These are phyloP conservation scores for Leishmania braziliensis DNA, from an alignment of 208 protist species.

Conservation along the genomic window DNA sequence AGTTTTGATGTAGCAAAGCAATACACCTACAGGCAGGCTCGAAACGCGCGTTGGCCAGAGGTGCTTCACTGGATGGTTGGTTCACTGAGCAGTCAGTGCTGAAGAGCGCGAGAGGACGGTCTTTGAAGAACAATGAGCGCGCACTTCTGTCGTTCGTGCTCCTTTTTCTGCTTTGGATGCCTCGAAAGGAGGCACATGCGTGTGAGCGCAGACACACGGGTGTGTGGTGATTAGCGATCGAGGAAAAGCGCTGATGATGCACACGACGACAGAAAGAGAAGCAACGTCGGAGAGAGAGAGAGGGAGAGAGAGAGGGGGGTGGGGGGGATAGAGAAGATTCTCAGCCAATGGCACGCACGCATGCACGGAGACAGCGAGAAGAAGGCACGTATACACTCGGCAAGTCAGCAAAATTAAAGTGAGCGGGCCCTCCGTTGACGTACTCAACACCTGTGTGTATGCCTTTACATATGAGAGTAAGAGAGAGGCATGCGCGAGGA, in stretches of 20 bases:
- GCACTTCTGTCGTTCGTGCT: background rate
- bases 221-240: background rate
- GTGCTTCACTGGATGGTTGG: background rate
- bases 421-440: background rate
- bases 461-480: background rate
- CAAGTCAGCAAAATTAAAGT: background rate
- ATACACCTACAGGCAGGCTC: background rate
- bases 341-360: background rate
- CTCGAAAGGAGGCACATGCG: background rate
- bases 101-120: background rate
- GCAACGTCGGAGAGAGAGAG: background rate
- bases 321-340: background rate
- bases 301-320: background rate
- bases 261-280: background rate
- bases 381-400: background rate
- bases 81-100: too few relatives aligned
- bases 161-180: background rate
- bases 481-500: background rate
- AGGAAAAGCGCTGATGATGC: background rate
- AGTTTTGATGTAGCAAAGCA: background rate
- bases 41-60: background rate
- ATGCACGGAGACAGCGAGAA: background rate
- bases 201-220: background rate
- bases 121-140: background rate
- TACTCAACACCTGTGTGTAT: background rate